Evolutionary conservation across 371 early-diverging fungal genomes (phyloP), one percentile per base, ranked within the genome.

Genomic region (Rhizopus sp.): DNA sequence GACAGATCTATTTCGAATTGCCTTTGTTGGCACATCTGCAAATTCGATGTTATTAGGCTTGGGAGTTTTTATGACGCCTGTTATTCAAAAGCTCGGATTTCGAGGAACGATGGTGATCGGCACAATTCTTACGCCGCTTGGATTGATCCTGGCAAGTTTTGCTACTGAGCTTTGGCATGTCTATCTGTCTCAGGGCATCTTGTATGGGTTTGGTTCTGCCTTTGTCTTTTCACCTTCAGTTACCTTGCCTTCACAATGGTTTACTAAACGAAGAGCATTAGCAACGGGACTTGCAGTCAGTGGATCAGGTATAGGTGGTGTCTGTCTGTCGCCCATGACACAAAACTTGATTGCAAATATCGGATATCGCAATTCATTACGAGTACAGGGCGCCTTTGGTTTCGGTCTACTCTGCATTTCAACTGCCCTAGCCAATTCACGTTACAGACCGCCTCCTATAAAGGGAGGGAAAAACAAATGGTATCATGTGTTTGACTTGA

Each of bases 231-330:
- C 85, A 29, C 80, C 89, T 3, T 81, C 86, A 6, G 62, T 91
- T 10, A 78, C 84, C 0, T 65, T 89, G 8, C 85, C 88, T 7
- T 66, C 86, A 0, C 87, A 90, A 64, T 93, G 89, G 89, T 94
- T 93, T 63, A 73, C 80, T 9, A 76, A 70, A 37, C 69, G 69
- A 10, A 78, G 90, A 32, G 92, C 90, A 0, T 65, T 92, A 55
- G 93, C 93, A 1, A 88, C 87, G 1, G 94, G 94, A 2, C 72
- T 92, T 42, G 85, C 82, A 3, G 83, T 89, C 1, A 75, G 87
- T 12, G 92, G 92, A 10, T 80, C 83, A n/a, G 92, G 93, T 3
- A 56, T 89, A 13, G 93, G 93, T 16, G 92, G 91, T 5, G 74
- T 90, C 2, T 62, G 78, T 16, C 48, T 92, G 15, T 75, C 85